phyloP scores from a whole-genome alignment of 2,329 filamentous ascomycete species.

The Aureobasidium vineae region DNA sequence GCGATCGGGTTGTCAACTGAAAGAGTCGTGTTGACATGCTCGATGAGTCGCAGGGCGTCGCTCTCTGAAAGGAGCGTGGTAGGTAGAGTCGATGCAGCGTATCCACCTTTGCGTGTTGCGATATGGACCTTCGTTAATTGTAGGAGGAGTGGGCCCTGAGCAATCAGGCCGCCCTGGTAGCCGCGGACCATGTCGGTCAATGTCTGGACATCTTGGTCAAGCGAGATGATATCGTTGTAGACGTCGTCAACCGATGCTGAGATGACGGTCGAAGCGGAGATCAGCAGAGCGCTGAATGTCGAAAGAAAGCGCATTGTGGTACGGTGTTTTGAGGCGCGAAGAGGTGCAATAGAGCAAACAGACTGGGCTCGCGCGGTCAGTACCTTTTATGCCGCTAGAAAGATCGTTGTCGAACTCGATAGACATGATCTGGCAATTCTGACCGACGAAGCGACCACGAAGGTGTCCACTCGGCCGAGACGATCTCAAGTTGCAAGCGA shows the following conservation, averaged over 20 bases:
- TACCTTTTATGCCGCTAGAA: neutral
- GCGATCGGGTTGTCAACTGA: slow-evolving; percentile 16
- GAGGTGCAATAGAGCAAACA: neutral
- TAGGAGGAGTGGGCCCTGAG: neutral
- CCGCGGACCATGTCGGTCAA: slow-evolving; percentile 4
- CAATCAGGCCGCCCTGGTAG: slow-evolving; percentile 10
- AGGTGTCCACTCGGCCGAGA: slow-evolving; percentile 4
- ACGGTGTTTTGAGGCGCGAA: no score
- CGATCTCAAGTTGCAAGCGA: neutral
- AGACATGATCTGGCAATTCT: neutral
- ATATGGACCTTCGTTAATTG: slow-evolving; percentile 6
- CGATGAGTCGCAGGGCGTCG: neutral
- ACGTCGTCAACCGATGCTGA: slow-evolving; percentile 7
- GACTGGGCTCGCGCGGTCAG: neutral
- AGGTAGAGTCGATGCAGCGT: slow-evolving; percentile 4
- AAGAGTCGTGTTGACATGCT: slow-evolving; percentile 14
- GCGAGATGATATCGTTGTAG: neutral
- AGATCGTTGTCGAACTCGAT: neutral
- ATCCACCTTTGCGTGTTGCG: slow-evolving; percentile 1
- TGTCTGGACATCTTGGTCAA: slow-evolving; percentile 2
- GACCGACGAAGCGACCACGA: neutral
- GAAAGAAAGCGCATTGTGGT: slow-evolving; percentile 1
- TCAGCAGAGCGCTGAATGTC: neutral
- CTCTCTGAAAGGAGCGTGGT: neutral
- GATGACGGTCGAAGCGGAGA: neutral